Conservation (phyloP, 2,329 filamentous ascomycete genomes). For the Colletotrichum lupini region DNA sequence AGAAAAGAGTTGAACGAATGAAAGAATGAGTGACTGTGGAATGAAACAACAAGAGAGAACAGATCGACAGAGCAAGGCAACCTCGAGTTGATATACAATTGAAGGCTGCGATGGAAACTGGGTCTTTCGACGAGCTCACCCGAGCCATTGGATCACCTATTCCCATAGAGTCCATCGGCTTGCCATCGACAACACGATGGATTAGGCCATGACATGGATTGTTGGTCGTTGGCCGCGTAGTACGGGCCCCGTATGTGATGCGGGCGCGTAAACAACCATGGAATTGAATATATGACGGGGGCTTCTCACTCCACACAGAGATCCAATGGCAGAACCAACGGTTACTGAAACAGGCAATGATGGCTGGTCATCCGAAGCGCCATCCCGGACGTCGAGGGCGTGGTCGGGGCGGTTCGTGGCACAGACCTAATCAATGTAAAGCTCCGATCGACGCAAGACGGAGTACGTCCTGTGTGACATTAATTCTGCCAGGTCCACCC, state of each 20-base stretch:
- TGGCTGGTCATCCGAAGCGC: conserved; percentile 6
- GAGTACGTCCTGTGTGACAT: conserved; percentile 23
- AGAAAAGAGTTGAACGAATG: neutral
- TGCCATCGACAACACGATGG: neutral
- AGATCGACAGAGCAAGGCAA: neutral
- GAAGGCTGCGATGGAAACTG: neutral
- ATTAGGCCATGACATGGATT: neutral
- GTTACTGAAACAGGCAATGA: conserved; percentile 16
- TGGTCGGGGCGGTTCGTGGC: conserved; percentile 14
- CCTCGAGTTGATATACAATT: conserved; percentile 14
- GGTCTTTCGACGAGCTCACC: neutral
- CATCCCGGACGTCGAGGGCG: neutral
- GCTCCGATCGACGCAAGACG: conserved; percentile 27
- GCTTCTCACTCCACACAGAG: conserved; percentile 11
- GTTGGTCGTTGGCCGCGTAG: conserved; percentile 10
- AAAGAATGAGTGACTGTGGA: conserved; percentile 23
- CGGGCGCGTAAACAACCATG: conserved; percentile 24
- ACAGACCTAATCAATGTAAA: conserved; percentile 24
- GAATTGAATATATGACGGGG: conserved; percentile 20
- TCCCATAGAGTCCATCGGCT: neutral
- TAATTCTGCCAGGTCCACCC: conserved; percentile 24
- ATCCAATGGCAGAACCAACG: conserved; percentile 18
- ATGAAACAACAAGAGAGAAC: neutral
- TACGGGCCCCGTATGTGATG: neutral
- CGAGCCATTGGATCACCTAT: neutral